Conservation (phyloP, 108 stramenopile species). For the Cyclotella atomus region DNA sequence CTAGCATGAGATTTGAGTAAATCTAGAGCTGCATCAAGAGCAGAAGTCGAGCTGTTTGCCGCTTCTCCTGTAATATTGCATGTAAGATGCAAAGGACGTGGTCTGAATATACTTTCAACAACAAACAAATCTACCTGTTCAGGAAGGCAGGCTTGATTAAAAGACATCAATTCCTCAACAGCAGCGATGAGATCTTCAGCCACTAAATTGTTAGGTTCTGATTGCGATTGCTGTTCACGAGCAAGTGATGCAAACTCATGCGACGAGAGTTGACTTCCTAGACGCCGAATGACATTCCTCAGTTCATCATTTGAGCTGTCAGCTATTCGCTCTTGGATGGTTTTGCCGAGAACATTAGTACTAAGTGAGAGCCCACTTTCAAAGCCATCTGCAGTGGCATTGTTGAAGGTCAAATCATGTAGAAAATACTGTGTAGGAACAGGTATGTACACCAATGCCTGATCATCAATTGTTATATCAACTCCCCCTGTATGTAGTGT, state of each 20-base stretch:
- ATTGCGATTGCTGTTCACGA: constrained; percentile 2
- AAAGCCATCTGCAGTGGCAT: neutral
- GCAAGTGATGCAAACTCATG: constrained; percentile 36
- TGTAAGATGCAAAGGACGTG: constrained; percentile 35
- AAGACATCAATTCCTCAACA: constrained; percentile 5
- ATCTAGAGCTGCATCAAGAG: constrained; percentile 39
- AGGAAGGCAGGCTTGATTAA: constrained; percentile 14
- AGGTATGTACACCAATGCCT: constrained; percentile 69
- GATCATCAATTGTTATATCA: constrained; percentile 82
- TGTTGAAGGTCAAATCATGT: constrained; percentile 4
- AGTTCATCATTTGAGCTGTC: constrained; percentile 52
- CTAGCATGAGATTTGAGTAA: constrained; percentile 19
- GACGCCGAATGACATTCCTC: constrained; percentile 45
- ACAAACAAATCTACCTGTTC: constrained; percentile 43
- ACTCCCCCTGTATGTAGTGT: constrained; percentile 13
- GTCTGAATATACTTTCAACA: constrained; percentile 49
- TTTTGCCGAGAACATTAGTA: constrained; percentile 38
- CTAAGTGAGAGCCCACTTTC: constrained; percentile 9
- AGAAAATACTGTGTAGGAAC: constrained; percentile 56
- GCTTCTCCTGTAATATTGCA: constrained; percentile 1
- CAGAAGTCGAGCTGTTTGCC: constrained; percentile 12
- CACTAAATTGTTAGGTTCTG: neutral
- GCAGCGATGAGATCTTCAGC: constrained; percentile 9
- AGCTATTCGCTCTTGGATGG: constrained; percentile 47
- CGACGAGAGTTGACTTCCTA: constrained; percentile 33